Conservation (phyloP, 441 rosid genomes). For the Adansonia madagascariensis region DNA sequence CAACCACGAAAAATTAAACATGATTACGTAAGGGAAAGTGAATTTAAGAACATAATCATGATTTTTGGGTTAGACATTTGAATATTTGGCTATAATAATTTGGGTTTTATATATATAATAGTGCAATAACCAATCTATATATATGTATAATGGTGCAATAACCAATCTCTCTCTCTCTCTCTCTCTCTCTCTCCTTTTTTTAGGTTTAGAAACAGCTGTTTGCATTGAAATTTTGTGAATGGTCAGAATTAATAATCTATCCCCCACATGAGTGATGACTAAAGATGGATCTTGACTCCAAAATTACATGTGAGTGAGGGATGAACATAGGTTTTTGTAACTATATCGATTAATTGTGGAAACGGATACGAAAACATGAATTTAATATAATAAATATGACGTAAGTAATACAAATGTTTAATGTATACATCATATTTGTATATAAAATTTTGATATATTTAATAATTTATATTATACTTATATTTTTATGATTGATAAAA, state of each 20-base stretch:
- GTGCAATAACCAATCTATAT: too few relatives aligned
- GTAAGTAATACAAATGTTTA: background rate
- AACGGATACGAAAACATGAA: background rate
- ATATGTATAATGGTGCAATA: too few relatives aligned
- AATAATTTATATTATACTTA: too few relatives aligned
- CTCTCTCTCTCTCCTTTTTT: too few relatives aligned
- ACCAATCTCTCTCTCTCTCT: too few relatives aligned
- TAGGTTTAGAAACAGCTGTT: background rate
- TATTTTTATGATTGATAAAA: too few relatives aligned
- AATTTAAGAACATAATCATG: background rate
- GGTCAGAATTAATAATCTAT: background rate
- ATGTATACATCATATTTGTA: too few relatives aligned
- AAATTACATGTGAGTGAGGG: background rate
- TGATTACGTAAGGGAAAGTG: constrained; percentile 4
- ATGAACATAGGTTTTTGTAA: background rate
- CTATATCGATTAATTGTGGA: background rate
- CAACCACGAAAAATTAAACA: constrained; percentile 4
- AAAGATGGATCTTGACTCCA: background rate
- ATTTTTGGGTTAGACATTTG: background rate
- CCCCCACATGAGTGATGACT: constrained; percentile 19
- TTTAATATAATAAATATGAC: background rate
- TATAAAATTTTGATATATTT: too few relatives aligned
- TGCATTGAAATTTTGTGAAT: background rate
- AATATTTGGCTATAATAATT: background rate
- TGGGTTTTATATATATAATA: background rate